Base-by-base conservation (phyloP, 2,329 filamentous ascomycete genomes). In the Lanzia echinophila region DNA sequence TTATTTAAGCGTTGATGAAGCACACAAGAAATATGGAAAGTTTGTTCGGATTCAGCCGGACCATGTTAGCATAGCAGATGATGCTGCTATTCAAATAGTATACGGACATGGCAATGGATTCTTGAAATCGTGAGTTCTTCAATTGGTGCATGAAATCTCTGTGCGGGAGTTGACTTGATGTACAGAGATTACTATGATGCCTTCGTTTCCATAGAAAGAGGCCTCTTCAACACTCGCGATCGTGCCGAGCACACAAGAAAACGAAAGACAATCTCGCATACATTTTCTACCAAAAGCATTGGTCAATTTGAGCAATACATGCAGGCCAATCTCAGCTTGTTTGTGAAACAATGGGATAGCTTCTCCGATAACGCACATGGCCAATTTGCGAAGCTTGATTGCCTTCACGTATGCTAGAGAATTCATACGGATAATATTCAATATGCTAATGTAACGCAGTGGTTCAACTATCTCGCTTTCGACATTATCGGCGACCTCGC, bases 251-350 rank as follows among this genome's bases (percentile, higher is more conserved):
- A 96, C 70, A 85, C 86, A 0, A 83, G 90, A 59, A 96, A 96
- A 78, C 82, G 90, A 64, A 96, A 95, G 78, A 84, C 88, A 2
- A 82, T 96, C 47, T 84, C 88, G 1, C 89, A 95, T 69, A 94
- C 88, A 28, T 96, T 96, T 72, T 88, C 84, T 12, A 78, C 85
- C 56, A 94, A 92, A 72, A 88, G 82, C 6, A 79, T 96, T 50
- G 77, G 78, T 56, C 84, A 95, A 67, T 95, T 95, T 66, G 90
- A 96, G 73, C 88, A 90, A 47, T 95, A 92, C 70, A 92, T 96
- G 60, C 84, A 88, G 67, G 73, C 77, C 60, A 95, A 95, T 68
- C 77, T 95, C 2, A 81, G 86, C 56, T 72, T 83, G 17, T 87
- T 95, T 56, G 82, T 87, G 28, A 73, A 74, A 56, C 83, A 89